Percentiles rank a stretch among this genome's conserved stretches.
Evolutionary conservation across 805 yeast species (phyloP).

Genomic region (Myxozyma neotropica): DNA sequence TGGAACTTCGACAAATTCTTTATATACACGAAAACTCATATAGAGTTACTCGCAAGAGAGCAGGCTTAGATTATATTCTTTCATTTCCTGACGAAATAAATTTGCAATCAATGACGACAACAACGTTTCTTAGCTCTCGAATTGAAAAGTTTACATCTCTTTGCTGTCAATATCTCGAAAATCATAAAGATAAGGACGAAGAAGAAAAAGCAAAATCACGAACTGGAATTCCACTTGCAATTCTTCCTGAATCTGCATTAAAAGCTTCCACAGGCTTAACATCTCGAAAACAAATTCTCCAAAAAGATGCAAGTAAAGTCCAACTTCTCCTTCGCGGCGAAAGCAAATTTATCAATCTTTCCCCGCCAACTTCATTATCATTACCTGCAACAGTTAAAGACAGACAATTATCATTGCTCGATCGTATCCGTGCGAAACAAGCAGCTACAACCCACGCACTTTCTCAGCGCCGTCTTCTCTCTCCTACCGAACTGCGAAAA

Average conservation of each 20-base stretch:
- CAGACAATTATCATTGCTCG: slow-evolving; percentile 7
- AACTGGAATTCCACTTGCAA: background rate
- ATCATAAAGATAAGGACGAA: background rate
- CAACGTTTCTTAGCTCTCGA: background rate
- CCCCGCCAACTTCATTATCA: background rate
- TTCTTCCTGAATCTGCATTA: background rate
- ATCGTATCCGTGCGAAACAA: slow-evolving; percentile 6
- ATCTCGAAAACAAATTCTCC: background rate
- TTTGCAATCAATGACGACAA: background rate
- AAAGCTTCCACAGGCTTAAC: background rate
- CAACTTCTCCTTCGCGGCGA: slow-evolving; percentile 8
- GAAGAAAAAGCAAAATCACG: too few species aligned
- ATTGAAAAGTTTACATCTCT: background rate
- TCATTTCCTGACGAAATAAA: background rate
- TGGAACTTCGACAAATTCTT: background rate
- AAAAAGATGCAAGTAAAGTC: slow-evolving; percentile 6
- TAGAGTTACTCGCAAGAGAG: background rate
- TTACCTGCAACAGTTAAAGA: background rate
- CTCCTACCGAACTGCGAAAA: background rate
- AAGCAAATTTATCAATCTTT: background rate
- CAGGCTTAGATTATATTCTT: slow-evolving; percentile 1
- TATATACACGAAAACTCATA: background rate
- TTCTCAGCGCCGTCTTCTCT: background rate
- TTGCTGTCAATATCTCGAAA: background rate
- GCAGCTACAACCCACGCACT: background rate